Evolutionary conservation across 257 asterid species (phyloP).

Genomic region (Plantago major): DNA sequence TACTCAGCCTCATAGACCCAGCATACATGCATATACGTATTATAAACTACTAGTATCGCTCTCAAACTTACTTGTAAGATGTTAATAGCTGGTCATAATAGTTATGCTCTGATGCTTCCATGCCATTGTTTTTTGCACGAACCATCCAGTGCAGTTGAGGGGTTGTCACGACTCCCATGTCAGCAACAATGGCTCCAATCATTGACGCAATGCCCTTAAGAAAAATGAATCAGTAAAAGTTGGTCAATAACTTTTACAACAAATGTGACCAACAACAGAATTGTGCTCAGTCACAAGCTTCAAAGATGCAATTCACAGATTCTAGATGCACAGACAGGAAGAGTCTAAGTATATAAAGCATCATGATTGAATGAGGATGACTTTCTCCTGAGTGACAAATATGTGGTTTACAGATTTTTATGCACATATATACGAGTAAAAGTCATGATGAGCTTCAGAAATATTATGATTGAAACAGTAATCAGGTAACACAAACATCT

Average conservation of each 20-base stretch:
- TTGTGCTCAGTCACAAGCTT: background rate
- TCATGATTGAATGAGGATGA: background rate
- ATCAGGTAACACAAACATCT: too few relatives aligned
- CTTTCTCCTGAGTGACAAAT: too few relatives aligned
- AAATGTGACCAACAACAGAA: background rate
- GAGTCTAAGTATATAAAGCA: conserved; percentile 5
- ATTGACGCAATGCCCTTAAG: conserved; percentile 67
- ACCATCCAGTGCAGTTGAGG: conserved; percentile 99
- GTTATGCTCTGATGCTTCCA: conserved; percentile 58
- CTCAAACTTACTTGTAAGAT: conserved; percentile 61
- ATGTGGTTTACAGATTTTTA: too few relatives aligned
- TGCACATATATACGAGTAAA: too few relatives aligned
- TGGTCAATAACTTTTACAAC: conserved; percentile 13
- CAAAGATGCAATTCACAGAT: background rate
- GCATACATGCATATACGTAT: too few relatives aligned
- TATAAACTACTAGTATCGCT: background rate
- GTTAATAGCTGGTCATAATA: conserved; percentile 63
- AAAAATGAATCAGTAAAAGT: conserved; percentile 16
- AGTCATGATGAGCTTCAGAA: too few relatives aligned
- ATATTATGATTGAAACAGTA: too few relatives aligned
- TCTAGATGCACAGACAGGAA: conserved; percentile 10
- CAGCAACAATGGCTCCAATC: conserved; percentile 50
- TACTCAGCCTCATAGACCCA: conserved; percentile 6
- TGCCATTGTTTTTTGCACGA: conserved; percentile 65
- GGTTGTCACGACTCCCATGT: conserved; percentile 79